Evolutionary conservation across 305 asterid genomes (phyloP).

Genomic region (Solanum aculeatissimum): DNA sequence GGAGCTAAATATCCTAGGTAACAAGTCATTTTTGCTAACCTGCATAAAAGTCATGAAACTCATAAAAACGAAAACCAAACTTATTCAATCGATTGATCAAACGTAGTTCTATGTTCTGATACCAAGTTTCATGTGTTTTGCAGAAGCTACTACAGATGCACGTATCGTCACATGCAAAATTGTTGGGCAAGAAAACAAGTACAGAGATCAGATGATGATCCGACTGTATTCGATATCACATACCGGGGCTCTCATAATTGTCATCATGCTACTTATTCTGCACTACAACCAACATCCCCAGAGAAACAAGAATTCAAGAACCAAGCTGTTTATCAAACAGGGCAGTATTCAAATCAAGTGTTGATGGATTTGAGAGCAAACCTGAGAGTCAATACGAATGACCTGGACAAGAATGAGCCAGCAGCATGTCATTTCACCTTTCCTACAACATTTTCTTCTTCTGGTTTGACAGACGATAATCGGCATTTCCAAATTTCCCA

Average conservation of each 20-base stretch:
- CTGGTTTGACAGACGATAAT: not conserved
- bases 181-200: constrained; percentile 93
- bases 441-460: not conserved
- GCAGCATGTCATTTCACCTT: not conserved
- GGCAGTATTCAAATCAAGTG: not conserved
- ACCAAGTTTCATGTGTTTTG: not conserved
- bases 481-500: not conserved
- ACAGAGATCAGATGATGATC: constrained; percentile 79
- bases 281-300: not conserved
- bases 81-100: not conserved
- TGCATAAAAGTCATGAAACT: not conserved
- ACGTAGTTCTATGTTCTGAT: not conserved
- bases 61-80: not conserved
- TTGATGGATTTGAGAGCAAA: constrained; percentile 2
- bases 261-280: constrained; percentile 19
- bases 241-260: constrained; percentile 68
- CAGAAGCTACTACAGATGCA: constrained; percentile 92
- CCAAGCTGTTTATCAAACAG: not conserved
- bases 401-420: not conserved
- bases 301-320: not conserved
- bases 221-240: constrained; percentile 51
- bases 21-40: not conserved
- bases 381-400: constrained; percentile 4
- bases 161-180: constrained; percentile 46
- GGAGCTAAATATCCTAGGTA: constrained; percentile 90